Evolutionary conservation across 495 filamentous ascomycete genomes (phyloP), one percentile per base, ranked within the genome.

Genomic region (Penicillium waksmanii): DNA sequence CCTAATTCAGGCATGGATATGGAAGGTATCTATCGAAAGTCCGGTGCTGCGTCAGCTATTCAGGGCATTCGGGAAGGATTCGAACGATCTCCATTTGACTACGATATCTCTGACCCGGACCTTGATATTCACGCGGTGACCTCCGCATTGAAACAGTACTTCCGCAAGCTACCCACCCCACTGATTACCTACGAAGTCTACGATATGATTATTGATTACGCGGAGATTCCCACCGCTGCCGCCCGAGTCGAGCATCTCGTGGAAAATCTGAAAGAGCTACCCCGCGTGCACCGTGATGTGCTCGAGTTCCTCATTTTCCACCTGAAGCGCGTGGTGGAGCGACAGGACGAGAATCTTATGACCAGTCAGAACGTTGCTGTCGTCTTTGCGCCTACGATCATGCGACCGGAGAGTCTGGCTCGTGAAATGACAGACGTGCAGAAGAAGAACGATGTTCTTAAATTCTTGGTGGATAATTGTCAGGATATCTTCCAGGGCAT

Each of bases 21-120:
- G 69, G 94, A 98, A 76, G 96, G 96, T 52, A 96, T 99, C 63
- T 99, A 99, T 79, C 87, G 96, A 61, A 99, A 99, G 80, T 94
- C 92, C 34, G 96, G 96, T 51, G 94, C 93, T 64, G 88, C 88
- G 55, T 88, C 88, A 2, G 90, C 92, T 61, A 89, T 96, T 71
- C 95, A 96, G 69, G 78, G 80, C 44, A 91, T 99, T 59, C 87
- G 91, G 59, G 90, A 93, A 60, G 90, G 93, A 35, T 97, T 99
- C 68, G 94, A 99, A 66, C 87, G 85, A 66, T 87, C 77, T 58
- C 77, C 74, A 9, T 75, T 73, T 27, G 86, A 90, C 60, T 94
- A 84, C 65, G 95, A 98, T 68, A 95, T 99, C 58, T 94, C 91
- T 2, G 95, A 98, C 66, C 91, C 91, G 4, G 87, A 89, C 63